Conservation (phyloP, 2,329 filamentous ascomycete species). For the Scedosporium boydii region DNA sequence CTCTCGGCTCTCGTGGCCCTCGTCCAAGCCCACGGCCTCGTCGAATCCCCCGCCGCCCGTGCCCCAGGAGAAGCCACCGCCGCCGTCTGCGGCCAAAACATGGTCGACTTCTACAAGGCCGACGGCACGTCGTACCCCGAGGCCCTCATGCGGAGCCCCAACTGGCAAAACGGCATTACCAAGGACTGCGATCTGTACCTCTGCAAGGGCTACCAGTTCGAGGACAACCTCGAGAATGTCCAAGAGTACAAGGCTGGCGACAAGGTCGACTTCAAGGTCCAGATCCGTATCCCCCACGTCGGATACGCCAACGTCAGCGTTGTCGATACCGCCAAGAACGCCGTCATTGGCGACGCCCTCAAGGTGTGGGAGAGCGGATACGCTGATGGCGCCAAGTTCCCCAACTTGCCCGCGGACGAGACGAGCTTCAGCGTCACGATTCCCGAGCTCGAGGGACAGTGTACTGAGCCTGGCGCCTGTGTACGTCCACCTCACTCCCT, state of each 20-base stretch:
- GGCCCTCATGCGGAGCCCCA: slow-evolving; percentile 18
- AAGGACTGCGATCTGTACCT: slow-evolving; percentile 21
- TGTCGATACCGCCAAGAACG: slow-evolving; percentile 34
- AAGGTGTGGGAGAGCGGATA: slow-evolving; percentile 27
- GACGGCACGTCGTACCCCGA: slow-evolving; percentile 25
- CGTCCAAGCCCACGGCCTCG: slow-evolving; percentile 1
- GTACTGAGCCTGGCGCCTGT: slow-evolving; percentile 36
- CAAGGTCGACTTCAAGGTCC: slow-evolving; percentile 25
- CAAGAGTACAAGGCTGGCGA: slow-evolving; percentile 21
- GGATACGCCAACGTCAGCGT: slow-evolving; percentile 36
- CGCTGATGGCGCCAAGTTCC: slow-evolving; percentile 8
- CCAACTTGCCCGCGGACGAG: slow-evolving; percentile 11
- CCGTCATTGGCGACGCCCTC: slow-evolving; percentile 37
- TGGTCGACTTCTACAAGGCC: slow-evolving; percentile 19
- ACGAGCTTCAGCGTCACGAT: slow-evolving; percentile 42
- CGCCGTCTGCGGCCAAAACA: slow-evolving; percentile 7
- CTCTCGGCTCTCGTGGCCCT: slow-evolving; percentile 3
- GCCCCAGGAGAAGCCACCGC: slow-evolving; percentile 4
- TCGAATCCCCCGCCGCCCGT: slow-evolving; percentile 3
- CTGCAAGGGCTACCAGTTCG: slow-evolving; percentile 22
- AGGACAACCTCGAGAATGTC: slow-evolving; percentile 19
- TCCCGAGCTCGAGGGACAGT: slow-evolving; percentile 34
- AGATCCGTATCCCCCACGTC: slow-evolving; percentile 26
- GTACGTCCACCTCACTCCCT: slow-evolving; percentile 7
- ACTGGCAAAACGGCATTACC: slow-evolving; percentile 15